Conservation (phyloP, 2,329 filamentous ascomycete species). For the Nigrograna mackinnonii region DNA sequence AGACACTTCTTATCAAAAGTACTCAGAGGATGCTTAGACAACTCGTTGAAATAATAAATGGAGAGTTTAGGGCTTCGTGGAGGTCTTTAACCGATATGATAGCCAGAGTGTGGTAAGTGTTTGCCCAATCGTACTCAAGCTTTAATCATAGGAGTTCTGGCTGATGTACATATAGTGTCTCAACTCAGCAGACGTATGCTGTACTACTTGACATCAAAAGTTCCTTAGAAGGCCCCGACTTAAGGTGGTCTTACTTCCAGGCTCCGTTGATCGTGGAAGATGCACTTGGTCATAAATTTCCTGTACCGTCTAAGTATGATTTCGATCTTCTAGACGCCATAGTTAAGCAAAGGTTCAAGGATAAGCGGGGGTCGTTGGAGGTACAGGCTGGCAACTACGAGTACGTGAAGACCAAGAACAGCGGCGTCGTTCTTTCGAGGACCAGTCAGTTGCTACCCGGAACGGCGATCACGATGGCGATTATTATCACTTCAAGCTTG, state of each 20-base stretch:
- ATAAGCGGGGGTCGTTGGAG: not conserved
- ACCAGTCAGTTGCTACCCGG: not conserved
- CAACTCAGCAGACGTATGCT: slow-evolving; percentile 1
- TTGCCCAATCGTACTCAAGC: too few relatives aligned
- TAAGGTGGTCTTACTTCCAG: not conserved
- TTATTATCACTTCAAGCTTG: not conserved
- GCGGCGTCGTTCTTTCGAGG: not conserved
- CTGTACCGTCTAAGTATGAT: slow-evolving; percentile 2
- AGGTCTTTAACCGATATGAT: not conserved
- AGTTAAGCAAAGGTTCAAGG: not conserved
- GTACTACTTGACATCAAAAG: slow-evolving; percentile 1
- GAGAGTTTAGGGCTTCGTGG: not conserved
- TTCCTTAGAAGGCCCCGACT: not conserved
- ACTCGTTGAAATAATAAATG: not conserved
- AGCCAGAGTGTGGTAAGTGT: slow-evolving; percentile 1
- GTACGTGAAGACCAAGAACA: not conserved
- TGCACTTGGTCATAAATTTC: slow-evolving; percentile 2
- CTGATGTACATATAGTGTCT: not conserved
- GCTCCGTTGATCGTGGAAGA: not conserved
- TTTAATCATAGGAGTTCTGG: too few relatives aligned
- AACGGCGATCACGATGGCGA: not conserved
- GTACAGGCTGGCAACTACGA: slow-evolving; percentile 1
- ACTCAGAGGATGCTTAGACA: not conserved
- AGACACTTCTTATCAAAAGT: not conserved
- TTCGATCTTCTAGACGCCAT: not conserved